Conservation (phyloP, 106 monocot genomes). For the Xerophyta viscosa region DNA sequence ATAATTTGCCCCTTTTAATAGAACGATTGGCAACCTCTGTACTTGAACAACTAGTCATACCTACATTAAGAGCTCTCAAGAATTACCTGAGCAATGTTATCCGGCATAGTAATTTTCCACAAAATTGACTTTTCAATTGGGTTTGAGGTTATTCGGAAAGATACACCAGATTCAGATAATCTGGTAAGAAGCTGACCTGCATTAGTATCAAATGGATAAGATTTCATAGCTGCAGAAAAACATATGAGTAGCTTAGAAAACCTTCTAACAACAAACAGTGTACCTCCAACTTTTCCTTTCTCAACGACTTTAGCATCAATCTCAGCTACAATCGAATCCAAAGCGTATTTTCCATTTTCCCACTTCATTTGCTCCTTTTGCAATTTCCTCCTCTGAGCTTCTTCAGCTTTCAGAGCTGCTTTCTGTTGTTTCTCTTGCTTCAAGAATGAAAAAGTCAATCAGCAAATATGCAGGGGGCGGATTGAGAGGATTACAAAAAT, state of each 20-base stretch:
- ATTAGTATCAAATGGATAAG: too few relatives aligned
- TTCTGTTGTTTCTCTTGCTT: slow-evolving; percentile 73
- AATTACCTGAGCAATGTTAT: slow-evolving; percentile 61
- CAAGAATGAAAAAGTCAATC: not conserved
- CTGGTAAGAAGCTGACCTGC: slow-evolving; percentile 73
- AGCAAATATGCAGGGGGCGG: not conserved
- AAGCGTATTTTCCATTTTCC: slow-evolving; percentile 83
- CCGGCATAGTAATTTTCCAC: slow-evolving; percentile 85
- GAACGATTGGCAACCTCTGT: too few relatives aligned
- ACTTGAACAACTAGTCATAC: too few relatives aligned
- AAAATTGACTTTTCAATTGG: slow-evolving; percentile 66
- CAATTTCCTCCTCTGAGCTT: slow-evolving; percentile 54
- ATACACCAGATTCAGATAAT: slow-evolving; percentile 70
- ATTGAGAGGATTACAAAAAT: not conserved
- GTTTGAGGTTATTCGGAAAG: slow-evolving; percentile 62
- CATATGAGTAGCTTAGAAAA: too few relatives aligned
- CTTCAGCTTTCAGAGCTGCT: slow-evolving; percentile 75
- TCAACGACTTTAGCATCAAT: slow-evolving; percentile 80
- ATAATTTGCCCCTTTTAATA: too few relatives aligned
- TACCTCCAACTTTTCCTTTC: slow-evolving; percentile 79
- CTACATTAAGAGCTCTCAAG: too few relatives aligned
- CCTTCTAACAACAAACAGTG: slow-evolving; percentile 1
- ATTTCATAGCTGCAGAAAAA: too few relatives aligned
- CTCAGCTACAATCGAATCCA: slow-evolving; percentile 77
- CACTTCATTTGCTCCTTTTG: slow-evolving; percentile 77